A percentile compares a stretch with the other conserved stretches of the same genome.
phyloP scores from a whole-genome alignment of 257 asterid genomes.

The Ophiorrhiza pumila region DNA sequence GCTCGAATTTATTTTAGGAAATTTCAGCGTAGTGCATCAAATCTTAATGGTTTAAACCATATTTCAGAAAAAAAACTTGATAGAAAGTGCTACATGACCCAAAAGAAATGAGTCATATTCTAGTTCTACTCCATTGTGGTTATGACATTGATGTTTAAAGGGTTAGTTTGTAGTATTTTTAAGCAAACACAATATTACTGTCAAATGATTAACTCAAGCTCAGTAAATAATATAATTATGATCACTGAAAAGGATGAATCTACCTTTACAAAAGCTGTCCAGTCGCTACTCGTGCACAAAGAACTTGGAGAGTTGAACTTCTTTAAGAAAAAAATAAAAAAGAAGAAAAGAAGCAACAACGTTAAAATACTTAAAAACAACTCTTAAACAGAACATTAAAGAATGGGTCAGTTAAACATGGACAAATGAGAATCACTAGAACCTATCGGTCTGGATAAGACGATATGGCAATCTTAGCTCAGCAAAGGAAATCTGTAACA shows the following conservation, averaged over 20 bases:
- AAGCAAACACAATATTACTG: background rate
- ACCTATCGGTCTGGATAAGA: background rate
- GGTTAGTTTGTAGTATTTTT: background rate
- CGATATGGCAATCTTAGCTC: background rate
- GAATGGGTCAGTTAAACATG: background rate
- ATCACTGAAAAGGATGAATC: background rate
- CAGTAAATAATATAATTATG: background rate
- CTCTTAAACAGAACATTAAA: background rate
- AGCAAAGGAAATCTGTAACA: background rate
- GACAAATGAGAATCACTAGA: background rate
- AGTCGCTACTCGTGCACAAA: constrained; percentile 68
- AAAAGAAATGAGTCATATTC: background rate
- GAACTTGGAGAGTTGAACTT: constrained; percentile 95
- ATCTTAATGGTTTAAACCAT: background rate
- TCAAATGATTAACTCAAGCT: background rate
- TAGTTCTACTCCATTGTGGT: background rate
- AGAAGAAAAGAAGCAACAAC: constrained; percentile 16
- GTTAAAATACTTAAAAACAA: constrained; percentile 9
- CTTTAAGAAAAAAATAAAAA: constrained; percentile 39
- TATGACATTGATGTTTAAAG: background rate
- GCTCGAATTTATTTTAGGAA: background rate
- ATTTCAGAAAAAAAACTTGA: background rate
- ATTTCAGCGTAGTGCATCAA: background rate
- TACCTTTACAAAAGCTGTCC: constrained; percentile 96
- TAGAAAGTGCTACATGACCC: background rate